Evolutionary conservation across 1,139 yeast genomes (phyloP), one percentile per base, ranked within the genome.

Genomic region (Scheffersomyces titani): DNA sequence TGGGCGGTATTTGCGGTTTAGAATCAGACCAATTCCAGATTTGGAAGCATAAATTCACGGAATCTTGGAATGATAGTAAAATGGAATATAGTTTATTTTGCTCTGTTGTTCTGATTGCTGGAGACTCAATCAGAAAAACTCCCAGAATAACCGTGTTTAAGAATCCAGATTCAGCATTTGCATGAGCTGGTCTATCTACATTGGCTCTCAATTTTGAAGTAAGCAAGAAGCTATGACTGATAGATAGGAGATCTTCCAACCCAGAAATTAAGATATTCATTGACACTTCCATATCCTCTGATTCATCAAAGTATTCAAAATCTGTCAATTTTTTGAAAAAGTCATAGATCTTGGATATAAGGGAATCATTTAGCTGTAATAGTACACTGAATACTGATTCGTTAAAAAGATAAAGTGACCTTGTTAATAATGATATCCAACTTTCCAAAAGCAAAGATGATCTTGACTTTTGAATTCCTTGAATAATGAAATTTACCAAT

Each of bases 81-180:
- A 89, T 80, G 0, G 88, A 80, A 59, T 82, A 77, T 36, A 87
- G 72, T 57, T 85, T 83, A 56, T 79, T 78, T 55, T 81, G 86
- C 44, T 85, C 85, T 22, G 83, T 83, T 1, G 84, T 76, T 52
- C 85, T 76, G 5, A 82, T 81, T 6, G 81, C 78, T 0, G 92
- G 89, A 0, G 90, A 80, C 62, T 92, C 98, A 11, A 89, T 85
- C 58, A 87, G 89, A 67, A 93, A 91, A 0, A 92, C 97, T 2
- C 97, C 97, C 61, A 90, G 92, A 52, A 89, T 88, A 13, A 90
- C 93, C 57, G 84, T 85, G 0, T 92, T 92, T 60, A 90, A 83
- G 67, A 90, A 89, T 0, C 90, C 88, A 6, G 81, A 66, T 22
- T 81, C 82, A 16, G 76, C 55, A 16, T 46, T 53, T 20, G 54